phyloP scores from a whole-genome alignment of 345 rosid genomes.

The Brassica incana region DNA sequence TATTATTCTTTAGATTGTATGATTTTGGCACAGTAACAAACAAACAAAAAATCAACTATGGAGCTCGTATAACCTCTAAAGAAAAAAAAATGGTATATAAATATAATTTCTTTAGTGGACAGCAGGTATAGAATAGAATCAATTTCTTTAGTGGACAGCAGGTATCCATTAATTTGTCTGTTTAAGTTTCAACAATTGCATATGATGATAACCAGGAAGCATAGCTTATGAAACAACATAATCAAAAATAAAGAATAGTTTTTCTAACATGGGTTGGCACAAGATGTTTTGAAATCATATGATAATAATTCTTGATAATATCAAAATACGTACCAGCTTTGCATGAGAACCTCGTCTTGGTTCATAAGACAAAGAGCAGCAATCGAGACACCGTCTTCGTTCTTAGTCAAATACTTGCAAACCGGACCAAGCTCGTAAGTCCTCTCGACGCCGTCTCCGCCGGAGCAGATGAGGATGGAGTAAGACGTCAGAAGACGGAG shows the following conservation, averaged over 20 bases:
- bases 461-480: constrained; percentile 57
- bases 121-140: neutral
- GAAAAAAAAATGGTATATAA: constrained; percentile 1
- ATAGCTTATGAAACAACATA: too few species aligned
- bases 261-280: too few species aligned
- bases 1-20: neutral
- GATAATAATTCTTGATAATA: neutral
- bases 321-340: constrained; percentile 63
- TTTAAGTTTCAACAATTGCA: too few species aligned
- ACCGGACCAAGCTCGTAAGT: constrained; percentile 76
- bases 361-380: constrained; percentile 49
- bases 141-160: constrained; percentile 6
- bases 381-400: constrained; percentile 75
- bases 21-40: neutral
- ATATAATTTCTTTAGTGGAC: constrained; percentile 7
- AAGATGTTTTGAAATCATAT: too few species aligned
- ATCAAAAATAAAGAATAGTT: too few species aligned
- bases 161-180: neutral
- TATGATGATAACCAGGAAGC: too few species aligned
- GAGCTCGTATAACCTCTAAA: neutral
- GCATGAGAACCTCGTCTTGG: constrained; percentile 57
- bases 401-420: constrained; percentile 70
- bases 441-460: constrained; percentile 52
- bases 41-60: neutral
- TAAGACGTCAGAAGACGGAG: constrained; percentile 68